These are phyloP conservation scores for Setomelanomma holmii DNA, from an alignment of 2,329 filamentous ascomycete genomes.

Conservation along the genomic window DNA sequence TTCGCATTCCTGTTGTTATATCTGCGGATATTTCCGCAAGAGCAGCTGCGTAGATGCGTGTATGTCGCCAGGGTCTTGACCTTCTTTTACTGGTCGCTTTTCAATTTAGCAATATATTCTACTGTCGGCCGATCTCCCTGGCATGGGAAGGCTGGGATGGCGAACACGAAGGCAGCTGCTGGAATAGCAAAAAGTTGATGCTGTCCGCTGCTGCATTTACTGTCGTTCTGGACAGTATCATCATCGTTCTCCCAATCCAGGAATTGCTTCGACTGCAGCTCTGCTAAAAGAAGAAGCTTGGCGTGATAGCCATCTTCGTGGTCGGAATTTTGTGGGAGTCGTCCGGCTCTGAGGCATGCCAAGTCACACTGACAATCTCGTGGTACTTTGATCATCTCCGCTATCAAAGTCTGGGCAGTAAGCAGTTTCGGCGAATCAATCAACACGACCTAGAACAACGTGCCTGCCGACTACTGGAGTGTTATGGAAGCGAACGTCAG, in stretches of 20 bases:
- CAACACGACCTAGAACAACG: conserved; percentile 6
- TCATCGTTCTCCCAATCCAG: neutral
- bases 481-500: conserved; percentile 4
- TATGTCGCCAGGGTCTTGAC: neutral
- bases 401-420: neutral
- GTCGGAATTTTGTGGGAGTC: neutral
- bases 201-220: neutral
- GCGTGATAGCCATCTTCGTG: neutral
- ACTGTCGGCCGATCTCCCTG: neutral
- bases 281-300: neutral
- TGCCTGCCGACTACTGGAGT: conserved; percentile 4
- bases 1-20: neutral
- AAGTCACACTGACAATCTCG: neutral
- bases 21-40: neutral
- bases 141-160: neutral
- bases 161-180: neutral
- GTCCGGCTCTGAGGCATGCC: neutral
- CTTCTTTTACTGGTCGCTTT: neutral
- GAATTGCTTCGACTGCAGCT: neutral
- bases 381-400: neutral
- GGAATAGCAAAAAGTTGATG: neutral
- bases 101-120: conserved; percentile 1
- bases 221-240: neutral
- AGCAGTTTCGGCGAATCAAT: neutral
- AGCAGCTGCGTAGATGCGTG: neutral